Evolutionary conservation across 2,329 filamentous ascomycete species (phyloP).

Genomic region (Teratosphaeria destructans): DNA sequence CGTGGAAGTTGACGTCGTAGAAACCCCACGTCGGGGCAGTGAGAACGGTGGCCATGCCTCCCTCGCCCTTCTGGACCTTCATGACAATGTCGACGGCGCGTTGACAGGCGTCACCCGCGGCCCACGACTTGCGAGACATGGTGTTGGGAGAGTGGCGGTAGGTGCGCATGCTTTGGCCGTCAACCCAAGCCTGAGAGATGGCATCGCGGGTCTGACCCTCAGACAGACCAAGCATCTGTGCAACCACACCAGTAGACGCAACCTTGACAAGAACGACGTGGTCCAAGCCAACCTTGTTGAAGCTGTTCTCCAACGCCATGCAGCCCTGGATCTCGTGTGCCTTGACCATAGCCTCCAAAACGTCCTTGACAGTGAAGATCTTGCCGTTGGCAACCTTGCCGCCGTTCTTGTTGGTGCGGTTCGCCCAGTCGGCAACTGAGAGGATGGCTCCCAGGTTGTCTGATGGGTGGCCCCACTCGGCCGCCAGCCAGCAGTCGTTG

Average conservation of each 20-base stretch:
- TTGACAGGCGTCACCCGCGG: constrained; percentile 94
- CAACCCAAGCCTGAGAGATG: constrained; percentile 94
- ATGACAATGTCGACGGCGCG: constrained; percentile 95
- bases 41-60: constrained; percentile 82
- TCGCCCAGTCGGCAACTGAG: constrained; percentile 94
- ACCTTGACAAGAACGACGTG: constrained; percentile 98
- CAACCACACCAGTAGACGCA: constrained; percentile 84
- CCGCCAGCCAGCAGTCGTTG: constrained; percentile 99
- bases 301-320: constrained; percentile 92
- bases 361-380: constrained; percentile 77
- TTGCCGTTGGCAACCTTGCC: constrained; percentile 61
- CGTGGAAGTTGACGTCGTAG: constrained; percentile 96
- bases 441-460: constrained; percentile 97
- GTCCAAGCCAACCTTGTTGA: constrained; percentile 96
- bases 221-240: constrained; percentile 83
- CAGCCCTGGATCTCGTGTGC: constrained; percentile 98
- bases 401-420: constrained; percentile 73
- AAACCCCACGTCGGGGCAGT: constrained; percentile 93
- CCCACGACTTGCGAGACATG: constrained; percentile 99
- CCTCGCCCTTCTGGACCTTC: constrained; percentile 93
- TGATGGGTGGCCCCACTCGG: constrained; percentile 97
- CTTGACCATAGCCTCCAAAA: constrained; percentile 91
- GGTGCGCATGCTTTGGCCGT: constrained; percentile 89
- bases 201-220: constrained; percentile 91
- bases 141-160: constrained; percentile 98